Percentiles rank a stretch among this genome's conserved stretches.
phyloP scores from a whole-genome alignment of 2,329 filamentous ascomycete genomes.

The Lachnellula willkommii region DNA sequence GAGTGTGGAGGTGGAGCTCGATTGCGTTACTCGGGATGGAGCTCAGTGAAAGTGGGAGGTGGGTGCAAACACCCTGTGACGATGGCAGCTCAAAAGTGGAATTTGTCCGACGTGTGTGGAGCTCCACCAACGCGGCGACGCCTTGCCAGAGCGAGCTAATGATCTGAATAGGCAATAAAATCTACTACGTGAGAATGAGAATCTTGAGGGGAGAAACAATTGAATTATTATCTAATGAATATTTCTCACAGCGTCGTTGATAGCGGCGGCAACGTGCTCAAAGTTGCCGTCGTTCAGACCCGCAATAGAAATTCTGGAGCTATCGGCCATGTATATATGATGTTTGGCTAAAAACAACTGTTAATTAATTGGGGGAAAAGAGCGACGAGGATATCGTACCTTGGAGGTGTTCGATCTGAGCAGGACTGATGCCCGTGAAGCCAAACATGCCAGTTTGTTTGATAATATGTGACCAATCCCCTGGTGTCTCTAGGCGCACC shows the following conservation, averaged over 20 bases:
- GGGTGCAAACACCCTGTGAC: not conserved
- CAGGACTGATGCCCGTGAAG: conserved; percentile 44
- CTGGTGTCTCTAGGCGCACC: conserved; percentile 30
- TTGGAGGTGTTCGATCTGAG: conserved; percentile 38
- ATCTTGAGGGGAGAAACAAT: not conserved
- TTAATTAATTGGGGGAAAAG: not conserved
- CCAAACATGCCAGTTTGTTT: conserved; percentile 39
- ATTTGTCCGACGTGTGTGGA: not conserved
- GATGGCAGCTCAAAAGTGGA: not conserved
- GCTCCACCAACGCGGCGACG: not conserved
- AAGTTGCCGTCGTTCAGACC: conserved; percentile 36
- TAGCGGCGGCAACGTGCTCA: conserved; percentile 27
- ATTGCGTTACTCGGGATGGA: not conserved
- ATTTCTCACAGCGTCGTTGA: conserved; percentile 11
- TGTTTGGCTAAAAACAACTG: conserved; percentile 21
- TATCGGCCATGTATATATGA: conserved; percentile 37
- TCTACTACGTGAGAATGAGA: not conserved
- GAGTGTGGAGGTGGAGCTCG: not conserved
- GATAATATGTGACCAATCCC: conserved; percentile 35
- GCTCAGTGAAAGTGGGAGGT: not conserved
- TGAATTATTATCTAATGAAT: not conserved
- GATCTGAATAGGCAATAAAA: not conserved
- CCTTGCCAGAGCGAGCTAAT: too few relatives aligned
- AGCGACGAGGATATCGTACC: not conserved
- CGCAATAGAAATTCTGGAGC: conserved; percentile 37